Evolutionary conservation across 176 grass and related monocot species (phyloP), one percentile per base, ranked within the genome.

Genomic region (Metroxylon sagu): DNA sequence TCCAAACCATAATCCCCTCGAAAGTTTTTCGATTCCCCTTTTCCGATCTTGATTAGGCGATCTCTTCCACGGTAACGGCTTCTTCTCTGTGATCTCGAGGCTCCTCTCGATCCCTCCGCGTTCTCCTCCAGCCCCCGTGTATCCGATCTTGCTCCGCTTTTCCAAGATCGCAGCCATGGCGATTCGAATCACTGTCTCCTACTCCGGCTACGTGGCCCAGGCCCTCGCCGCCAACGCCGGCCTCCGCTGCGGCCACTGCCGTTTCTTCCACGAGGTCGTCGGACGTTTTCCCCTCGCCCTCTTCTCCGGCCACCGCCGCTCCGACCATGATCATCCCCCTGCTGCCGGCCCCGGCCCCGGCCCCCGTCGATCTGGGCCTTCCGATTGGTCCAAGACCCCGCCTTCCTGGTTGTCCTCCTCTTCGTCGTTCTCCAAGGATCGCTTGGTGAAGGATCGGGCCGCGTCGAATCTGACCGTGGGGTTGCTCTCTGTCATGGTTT

Each of bases 171-270:
- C 86, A 43, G 57, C 65, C 31, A 98, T 98, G 93, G 93, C 93
- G 79, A 98, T 98, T 60, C 87, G 93, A 56, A 79, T 89, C 31
- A 98, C 87, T 28, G 25, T 92, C 39, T 88, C 84, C 59, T 88
- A 88, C 73, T 98, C 87, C 52, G 84, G 84, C 30, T 92, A 83
- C 80, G 53, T 92, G 27, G 93, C 84, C 65, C 87, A 97, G 67
- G 88, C 57, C 66, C 64, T 97, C 19, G 81, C 76, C 49, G 57
- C 83, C 16, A 61, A 78, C 26, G 81, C 84, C 30, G 87, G 87
- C 3, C 58, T 82, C 53, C 88, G 93, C 60, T 84, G 84, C 3
- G 48, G 87, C 0, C 59, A 62, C 17, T 80, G 62, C 57, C 83
- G 80, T 19, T 52, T 96, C 54, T 56, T 55, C n/a, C 60, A 78